phyloP scores from a whole-genome alignment of 305 asterid genomes.

The Fraxinus floribunda region DNA sequence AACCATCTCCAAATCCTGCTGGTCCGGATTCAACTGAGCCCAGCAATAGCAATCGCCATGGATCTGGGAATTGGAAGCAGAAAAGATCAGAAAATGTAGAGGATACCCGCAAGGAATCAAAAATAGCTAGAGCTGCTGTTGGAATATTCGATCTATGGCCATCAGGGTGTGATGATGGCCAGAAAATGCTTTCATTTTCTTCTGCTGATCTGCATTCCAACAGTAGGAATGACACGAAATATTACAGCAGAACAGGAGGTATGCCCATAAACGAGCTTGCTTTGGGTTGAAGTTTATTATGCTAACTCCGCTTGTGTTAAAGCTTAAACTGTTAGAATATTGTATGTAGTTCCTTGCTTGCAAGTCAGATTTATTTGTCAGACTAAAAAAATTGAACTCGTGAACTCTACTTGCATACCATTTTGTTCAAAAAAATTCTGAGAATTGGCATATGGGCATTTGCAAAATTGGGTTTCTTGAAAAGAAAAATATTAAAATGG shows the following conservation, averaged over 20 bases:
- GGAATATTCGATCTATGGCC: conserved; percentile 64
- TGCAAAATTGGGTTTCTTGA: background rate
- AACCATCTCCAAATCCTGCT: conserved; percentile 26
- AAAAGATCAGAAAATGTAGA: conserved; percentile 55
- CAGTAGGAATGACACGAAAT: conserved; percentile 14
- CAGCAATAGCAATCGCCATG: conserved; percentile 33
- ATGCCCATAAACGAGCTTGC: background rate
- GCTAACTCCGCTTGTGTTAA: background rate
- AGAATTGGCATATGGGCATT: background rate
- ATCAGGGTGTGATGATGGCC: conserved; percentile 44
- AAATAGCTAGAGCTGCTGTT: conserved; percentile 36
- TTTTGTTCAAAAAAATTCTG: background rate
- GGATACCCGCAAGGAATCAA: conserved; percentile 42
- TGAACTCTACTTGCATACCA: background rate
- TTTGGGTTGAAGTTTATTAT: conserved; percentile 9
- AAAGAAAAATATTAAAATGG: background rate
- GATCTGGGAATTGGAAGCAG: conserved; percentile 60
- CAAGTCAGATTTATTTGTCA: conserved; percentile 8
- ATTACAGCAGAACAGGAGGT: conserved; percentile 34
- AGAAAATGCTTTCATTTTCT: conserved; percentile 78
- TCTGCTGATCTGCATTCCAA: conserved; percentile 36
- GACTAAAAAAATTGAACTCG: background rate
- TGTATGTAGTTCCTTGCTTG: background rate
- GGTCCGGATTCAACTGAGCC: conserved; percentile 35
- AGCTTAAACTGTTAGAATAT: background rate